Conservation (phyloP, 208 protist species). For the Trypanosoma avium region DNA sequence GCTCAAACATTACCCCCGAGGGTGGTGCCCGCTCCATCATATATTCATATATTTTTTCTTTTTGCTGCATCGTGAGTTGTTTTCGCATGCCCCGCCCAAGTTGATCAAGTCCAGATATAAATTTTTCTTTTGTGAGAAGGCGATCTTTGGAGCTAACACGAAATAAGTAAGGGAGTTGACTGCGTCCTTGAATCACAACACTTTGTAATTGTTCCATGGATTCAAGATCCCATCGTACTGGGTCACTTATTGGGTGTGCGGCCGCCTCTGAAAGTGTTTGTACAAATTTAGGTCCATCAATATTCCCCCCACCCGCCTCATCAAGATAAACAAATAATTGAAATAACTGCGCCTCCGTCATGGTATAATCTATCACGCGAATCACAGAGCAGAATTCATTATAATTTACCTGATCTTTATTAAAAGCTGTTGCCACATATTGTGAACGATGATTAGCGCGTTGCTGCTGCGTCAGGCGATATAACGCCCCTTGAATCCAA, state of each 20-base stretch:
- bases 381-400: conserved; percentile 88
- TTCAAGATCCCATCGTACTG: conserved; percentile 80
- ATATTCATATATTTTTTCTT: conserved; percentile 76
- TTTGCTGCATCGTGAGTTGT: conserved; percentile 73
- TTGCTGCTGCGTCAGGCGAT: conserved; percentile 74
- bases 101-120: conserved; percentile 67
- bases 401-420: conserved; percentile 77
- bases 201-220: conserved; percentile 87
- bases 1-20: conserved; percentile 52
- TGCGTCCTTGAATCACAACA: conserved; percentile 83
- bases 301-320: conserved; percentile 46
- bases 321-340: conserved; percentile 84
- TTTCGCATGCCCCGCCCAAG: conserved; percentile 76
- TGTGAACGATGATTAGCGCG: conserved; percentile 76
- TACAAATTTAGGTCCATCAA: conserved; percentile 73
- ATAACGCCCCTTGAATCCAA: conserved; percentile 62
- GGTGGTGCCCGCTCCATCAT: conserved; percentile 43
- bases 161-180: conserved; percentile 67
- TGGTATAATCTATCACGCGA: conserved; percentile 82
- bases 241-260: conserved; percentile 35
- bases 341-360: conserved; percentile 80
- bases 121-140: conserved; percentile 53
- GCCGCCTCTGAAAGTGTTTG: conserved; percentile 52
- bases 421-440: conserved; percentile 71
- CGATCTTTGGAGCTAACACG: conserved; percentile 60